phyloP scores from a whole-genome alignment of 1,284 basidiomycete species.

The Trametes hirsuta region DNA sequence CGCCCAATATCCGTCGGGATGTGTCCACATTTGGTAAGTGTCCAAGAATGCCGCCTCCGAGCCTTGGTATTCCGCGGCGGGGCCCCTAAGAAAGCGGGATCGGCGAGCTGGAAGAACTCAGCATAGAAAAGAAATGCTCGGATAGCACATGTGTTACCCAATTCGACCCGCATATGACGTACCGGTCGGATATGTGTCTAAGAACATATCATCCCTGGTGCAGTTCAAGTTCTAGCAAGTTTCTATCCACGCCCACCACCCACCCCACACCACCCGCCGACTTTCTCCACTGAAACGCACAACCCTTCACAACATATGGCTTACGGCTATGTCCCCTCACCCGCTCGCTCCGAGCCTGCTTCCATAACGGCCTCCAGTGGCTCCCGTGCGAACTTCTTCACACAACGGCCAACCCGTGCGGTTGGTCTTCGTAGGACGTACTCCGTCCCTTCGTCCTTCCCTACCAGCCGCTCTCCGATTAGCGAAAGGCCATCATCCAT shows the following conservation, averaged over 20 bases:
- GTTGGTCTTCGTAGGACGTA: neutral
- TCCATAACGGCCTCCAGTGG: neutral
- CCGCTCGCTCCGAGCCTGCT: slow-evolving; percentile 9
- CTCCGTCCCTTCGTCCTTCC: slow-evolving; percentile 1
- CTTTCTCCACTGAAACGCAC: neutral
- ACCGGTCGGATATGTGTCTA: neutral
- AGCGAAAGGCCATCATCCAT: neutral
- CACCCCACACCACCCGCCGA: neutral
- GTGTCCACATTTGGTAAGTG: slow-evolving; percentile 1
- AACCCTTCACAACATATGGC: neutral
- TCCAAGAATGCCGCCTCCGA: slow-evolving; percentile 5
- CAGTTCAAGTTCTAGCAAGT: neutral
- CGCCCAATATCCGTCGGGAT: neutral
- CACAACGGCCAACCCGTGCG: neutral
- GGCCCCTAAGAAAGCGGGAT: neutral
- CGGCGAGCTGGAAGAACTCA: neutral
- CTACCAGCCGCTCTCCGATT: neutral
- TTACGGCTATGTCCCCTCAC: slow-evolving; percentile 7
- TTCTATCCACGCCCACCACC: neutral
- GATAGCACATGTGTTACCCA: neutral
- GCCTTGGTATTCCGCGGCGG: neutral
- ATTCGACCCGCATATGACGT: neutral
- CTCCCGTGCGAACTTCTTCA: neutral
- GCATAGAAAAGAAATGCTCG: neutral
- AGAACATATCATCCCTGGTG: neutral